These are phyloP conservation scores for Coemansia sp. DNA, from an alignment of 192 early-diverging fungal species.

Conservation along the genomic window DNA sequence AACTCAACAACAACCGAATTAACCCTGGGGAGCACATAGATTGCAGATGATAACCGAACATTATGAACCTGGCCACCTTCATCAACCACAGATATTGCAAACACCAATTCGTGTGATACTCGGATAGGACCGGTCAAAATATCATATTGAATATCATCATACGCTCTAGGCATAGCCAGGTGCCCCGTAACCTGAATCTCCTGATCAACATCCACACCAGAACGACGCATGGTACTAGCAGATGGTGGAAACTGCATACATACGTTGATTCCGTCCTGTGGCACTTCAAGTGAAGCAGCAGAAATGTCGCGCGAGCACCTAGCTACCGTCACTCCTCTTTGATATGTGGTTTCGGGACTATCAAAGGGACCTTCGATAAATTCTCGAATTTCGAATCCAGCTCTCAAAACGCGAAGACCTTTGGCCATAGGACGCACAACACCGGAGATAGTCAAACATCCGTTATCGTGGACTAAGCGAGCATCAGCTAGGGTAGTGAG, in stretches of 20 bases:
- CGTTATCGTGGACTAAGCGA: slow-evolving; percentile 29
- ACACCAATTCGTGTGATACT: slow-evolving; percentile 39
- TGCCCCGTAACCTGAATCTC: slow-evolving; percentile 28
- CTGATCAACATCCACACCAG: slow-evolving; percentile 40
- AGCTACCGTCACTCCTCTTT: slow-evolving; percentile 4
- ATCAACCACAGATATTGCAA: slow-evolving; percentile 28
- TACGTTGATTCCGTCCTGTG: slow-evolving; percentile 3
- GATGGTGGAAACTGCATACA: slow-evolving; percentile 10
- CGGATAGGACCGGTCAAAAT: slow-evolving; percentile 27
- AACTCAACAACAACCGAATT: slow-evolving; percentile 9
- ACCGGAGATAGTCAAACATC: slow-evolving; percentile 15
- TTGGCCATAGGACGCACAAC: slow-evolving; percentile 35
- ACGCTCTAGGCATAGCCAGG: slow-evolving; percentile 23
- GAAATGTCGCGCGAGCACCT: slow-evolving; percentile 22
- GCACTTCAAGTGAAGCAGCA: not conserved
- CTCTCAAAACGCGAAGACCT: slow-evolving; percentile 39
- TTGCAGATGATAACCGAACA: slow-evolving; percentile 33
- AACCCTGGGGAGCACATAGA: slow-evolving; percentile 26
- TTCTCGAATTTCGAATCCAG: slow-evolving; percentile 43
- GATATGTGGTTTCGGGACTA: slow-evolving; percentile 1
- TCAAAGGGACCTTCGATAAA: slow-evolving; percentile 25
- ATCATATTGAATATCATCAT: slow-evolving; percentile 38
- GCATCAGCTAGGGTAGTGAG: slow-evolving; percentile 33
- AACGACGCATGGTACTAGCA: slow-evolving; percentile 6
- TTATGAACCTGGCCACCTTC: slow-evolving; percentile 40